Percentiles rank a stretch among this genome's conserved stretches.
phyloP scores from a whole-genome alignment of 2,329 filamentous ascomycete species.

The Calonectria naviculata region DNA sequence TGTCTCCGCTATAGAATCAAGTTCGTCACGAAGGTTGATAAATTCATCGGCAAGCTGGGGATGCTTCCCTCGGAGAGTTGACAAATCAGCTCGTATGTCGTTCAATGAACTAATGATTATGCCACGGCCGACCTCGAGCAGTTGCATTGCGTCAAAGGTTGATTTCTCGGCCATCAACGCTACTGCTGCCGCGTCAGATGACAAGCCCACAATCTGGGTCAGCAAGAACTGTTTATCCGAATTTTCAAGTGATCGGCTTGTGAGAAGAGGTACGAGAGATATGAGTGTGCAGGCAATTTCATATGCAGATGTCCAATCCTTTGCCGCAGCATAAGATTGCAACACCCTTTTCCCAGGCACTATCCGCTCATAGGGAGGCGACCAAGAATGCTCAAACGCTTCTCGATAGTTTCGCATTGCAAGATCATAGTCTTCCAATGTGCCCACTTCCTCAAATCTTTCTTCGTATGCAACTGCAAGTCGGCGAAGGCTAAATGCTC shows the following conservation, averaged over 20 bases:
- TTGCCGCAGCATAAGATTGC: no score
- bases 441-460: no score
- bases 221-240: constrained; percentile 4
- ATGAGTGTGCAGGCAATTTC: no score
- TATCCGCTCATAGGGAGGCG: no score
- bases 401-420: no score
- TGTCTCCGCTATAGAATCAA: background rate
- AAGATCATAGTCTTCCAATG: no score
- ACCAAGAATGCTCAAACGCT: no score
- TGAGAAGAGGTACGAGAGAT: no score
- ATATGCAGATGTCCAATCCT: no score
- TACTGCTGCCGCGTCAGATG: background rate
- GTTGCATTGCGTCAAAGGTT: background rate
- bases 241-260: background rate
- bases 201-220: background rate
- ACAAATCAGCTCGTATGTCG: background rate
- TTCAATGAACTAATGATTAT: background rate
- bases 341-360: no score
- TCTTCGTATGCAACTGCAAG: no score
- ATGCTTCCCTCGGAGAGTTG: background rate
- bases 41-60: background rate
- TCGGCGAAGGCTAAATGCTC: no score
- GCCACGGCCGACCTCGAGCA: background rate
- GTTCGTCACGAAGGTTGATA: background rate
- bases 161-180: background rate